Percentiles rank a stretch among this genome's conserved stretches.
phyloP scores from a whole-genome alignment of 345 rosid genomes.

The Lepidium aucheri region DNA sequence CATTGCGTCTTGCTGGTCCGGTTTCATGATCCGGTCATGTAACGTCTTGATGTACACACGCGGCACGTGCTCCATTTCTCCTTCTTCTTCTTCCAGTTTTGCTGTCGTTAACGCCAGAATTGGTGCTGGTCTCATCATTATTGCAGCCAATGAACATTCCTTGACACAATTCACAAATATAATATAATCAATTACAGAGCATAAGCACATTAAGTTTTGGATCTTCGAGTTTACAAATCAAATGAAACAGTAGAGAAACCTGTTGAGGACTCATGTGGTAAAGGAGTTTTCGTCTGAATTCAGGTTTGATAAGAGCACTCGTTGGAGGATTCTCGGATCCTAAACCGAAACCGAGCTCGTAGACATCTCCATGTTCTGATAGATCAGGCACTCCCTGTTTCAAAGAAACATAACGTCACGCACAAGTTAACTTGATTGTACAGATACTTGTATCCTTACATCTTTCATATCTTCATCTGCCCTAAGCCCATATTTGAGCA shows the following conservation, averaged over 20 bases:
- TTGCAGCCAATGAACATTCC: conserved; percentile 66
- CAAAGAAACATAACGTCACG: conserved; percentile 14
- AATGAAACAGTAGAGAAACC: conserved; percentile 35
- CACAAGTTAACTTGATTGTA: conserved; percentile 10
- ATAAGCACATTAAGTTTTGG: neutral
- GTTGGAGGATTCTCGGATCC: conserved; percentile 78
- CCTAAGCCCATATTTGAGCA: conserved; percentile 54
- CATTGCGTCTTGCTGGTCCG: conserved; percentile 79
- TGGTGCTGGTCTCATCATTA: conserved; percentile 79
- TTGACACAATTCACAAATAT: neutral
- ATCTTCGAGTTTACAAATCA: neutral
- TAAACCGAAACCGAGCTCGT: conserved; percentile 55
- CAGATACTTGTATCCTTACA: conserved; percentile 21
- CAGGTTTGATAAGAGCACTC: conserved; percentile 46
- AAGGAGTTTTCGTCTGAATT: conserved; percentile 46
- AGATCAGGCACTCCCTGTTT: conserved; percentile 76
- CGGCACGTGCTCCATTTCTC: conserved; percentile 25
- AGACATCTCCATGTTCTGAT: conserved; percentile 60
- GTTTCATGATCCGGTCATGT: conserved; percentile 55
- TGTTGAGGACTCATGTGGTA: conserved; percentile 65
- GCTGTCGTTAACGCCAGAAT: conserved; percentile 45
- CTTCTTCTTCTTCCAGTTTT: conserved; percentile 22
- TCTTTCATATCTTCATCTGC: conserved; percentile 56
- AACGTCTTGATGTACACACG: conserved; percentile 62
- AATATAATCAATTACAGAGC: too few species aligned